These are phyloP conservation scores for Prasinococcaceae sp. DNA, from an alignment of 139 green algal genomes.

Conservation along the genomic window DNA sequence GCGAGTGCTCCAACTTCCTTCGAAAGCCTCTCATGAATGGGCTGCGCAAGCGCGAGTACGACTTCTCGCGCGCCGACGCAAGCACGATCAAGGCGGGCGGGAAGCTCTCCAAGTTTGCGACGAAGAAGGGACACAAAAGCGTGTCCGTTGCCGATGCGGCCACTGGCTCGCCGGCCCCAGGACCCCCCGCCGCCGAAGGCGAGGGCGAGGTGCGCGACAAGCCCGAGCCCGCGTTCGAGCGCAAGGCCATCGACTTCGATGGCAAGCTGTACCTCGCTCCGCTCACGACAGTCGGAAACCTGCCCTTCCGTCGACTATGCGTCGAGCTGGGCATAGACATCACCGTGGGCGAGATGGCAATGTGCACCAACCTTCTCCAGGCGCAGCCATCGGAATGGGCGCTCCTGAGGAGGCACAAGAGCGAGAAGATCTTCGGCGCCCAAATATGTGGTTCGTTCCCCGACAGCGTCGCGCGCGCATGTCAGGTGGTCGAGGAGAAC, in stretches of 20 bases:
- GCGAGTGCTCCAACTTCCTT: background rate
- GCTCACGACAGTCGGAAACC: conserved; percentile 89
- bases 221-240: conserved; percentile 6
- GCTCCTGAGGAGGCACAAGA: conserved; percentile 77
- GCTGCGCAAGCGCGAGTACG: conserved; percentile 32
- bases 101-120: background rate
- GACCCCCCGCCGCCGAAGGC: conserved; percentile 3
- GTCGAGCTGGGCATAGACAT: conserved; percentile 77
- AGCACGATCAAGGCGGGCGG: background rate
- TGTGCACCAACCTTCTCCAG: conserved; percentile 81
- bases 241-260: conserved; percentile 50
- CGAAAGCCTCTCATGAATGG: background rate
- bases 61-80: conserved; percentile 32
- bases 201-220: background rate
- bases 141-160: too few relatives aligned
- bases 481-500: conserved; percentile 59
- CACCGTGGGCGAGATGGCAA: conserved; percentile 84
- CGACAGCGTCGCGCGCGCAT: conserved; percentile 53
- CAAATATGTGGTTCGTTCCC: conserved; percentile 66
- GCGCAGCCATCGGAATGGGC: conserved; percentile 85
- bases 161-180: too few relatives aligned
- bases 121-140: too few relatives aligned
- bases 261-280: conserved; percentile 84
- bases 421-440: conserved; percentile 87
- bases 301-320: conserved; percentile 85